Base-by-base conservation (phyloP, 2,329 filamentous ascomycete species). In the Colletotrichum viniferum region DNA sequence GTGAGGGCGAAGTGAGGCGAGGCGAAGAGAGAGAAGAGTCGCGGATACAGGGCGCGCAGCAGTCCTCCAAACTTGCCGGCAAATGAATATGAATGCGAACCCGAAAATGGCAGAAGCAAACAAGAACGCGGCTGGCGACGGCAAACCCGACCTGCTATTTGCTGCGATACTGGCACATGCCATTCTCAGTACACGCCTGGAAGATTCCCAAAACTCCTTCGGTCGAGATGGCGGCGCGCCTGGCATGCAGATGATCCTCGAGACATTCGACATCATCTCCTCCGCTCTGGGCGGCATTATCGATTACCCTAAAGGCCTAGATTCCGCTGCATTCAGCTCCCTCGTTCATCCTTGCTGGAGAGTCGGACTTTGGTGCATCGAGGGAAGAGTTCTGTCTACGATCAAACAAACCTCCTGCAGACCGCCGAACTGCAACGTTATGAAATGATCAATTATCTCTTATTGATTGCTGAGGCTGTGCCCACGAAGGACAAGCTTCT, bases 401-500 rank as follows among this genome's bases (percentile, higher is more conserved):
- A 63, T 30, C 28, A 63, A 52, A 43, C 36, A 30, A 30, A 38
- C 62, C 38, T 24, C 56, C 43, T 63, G 38, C 28, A 62, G 60
- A 67, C 26, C 21, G 26, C 60, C 48, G 43, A 61, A 63, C 58
- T 34, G 36, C 64, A 38, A 72, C 69, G 58, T n/a, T 24, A 58
- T 56, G 65, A 43, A 43, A 56, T 34, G 30, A 58, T 14, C 18
- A 16, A 28, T n/a, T 6, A 43, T 56, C 43, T 14, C 66, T 30
- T 7, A 68, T 72, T 75, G 62, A 72, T 68, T 63, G 69, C 28
- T 34, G 73, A 73, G 73, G 73, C 73, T 67, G 73, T 75, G 73
- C 73, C 26, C 55, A 21, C 58, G n/a, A 68, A 72, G 63, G 73
- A 75, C 69, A 75, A 75, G 73, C 73, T 75, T 75, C 69, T 75